A percentile compares a stretch with the other conserved stretches of the same genome.
Evolutionary conservation across 805 yeast genomes (phyloP).

Genomic region (Monosporozyma siamensis): DNA sequence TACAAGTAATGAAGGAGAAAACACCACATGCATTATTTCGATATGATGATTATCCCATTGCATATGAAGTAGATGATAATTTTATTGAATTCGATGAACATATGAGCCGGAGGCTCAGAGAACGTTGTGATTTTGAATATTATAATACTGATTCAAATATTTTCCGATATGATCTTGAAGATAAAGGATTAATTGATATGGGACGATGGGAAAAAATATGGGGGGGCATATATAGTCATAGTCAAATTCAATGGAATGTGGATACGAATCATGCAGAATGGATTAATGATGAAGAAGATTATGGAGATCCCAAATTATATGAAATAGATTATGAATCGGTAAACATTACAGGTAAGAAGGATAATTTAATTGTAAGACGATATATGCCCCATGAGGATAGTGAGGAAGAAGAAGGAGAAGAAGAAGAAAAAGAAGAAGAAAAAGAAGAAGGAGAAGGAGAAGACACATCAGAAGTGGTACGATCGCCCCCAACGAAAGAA

Average conservation of each 20-base stretch:
- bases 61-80: conserved; percentile 27
- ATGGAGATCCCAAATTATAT: neutral
- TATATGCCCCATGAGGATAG: no score
- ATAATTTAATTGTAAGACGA: no score
- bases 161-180: neutral
- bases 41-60: conserved; percentile 23
- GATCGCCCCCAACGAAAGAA: no score
- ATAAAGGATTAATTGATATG: conserved; percentile 9
- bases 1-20: conserved; percentile 11
- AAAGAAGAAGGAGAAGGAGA: no score
- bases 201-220: conserved; percentile 25
- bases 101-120: conserved; percentile 11
- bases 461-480: no score
- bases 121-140: neutral
- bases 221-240: conserved; percentile 20
- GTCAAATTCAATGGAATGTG: conserved; percentile 11
- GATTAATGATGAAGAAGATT: neutral
- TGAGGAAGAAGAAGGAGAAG: no score
- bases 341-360: neutral
- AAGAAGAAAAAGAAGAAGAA: no score
- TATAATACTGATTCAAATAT: neutral
- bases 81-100: conserved; percentile 21
- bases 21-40: conserved; percentile 14
- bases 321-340: neutral
- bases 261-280: neutral